Base-by-base conservation (phyloP, 192 early-diverging fungal species). In the Linderina pennispora region DNA sequence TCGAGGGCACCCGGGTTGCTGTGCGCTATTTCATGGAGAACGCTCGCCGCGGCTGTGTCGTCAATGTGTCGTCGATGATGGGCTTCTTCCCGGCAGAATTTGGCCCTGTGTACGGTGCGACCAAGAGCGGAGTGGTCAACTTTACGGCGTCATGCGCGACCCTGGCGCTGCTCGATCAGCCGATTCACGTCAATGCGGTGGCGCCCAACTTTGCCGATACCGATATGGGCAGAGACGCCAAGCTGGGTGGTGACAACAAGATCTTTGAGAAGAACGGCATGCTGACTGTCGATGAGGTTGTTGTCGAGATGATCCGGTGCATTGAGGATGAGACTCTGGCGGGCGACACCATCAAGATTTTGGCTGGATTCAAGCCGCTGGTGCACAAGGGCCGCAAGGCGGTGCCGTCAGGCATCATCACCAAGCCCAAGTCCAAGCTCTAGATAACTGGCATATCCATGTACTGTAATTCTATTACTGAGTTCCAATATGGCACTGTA, bases 51-150 rank as follows among this genome's bases (percentile, higher is more conserved):
- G 87, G 83, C 7, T 80, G 86, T 7, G 79, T 88, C 17, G 63
- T 92, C 32, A 92, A 88, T 49, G 84, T 82, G 3, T 81, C 89
- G 1, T 87, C 84, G 6, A 73, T 86, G 42, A 85, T 86, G 28
- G 89, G 84, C 1, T 65, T 84, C 17, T 68, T 68, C 41, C 76
- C 78, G 1, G 39, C 65, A n/a, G 51, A 70, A 15, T 58, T 59
- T 23, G 77, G 80, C 33, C 85, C 85, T 2, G 78, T 85, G 7
- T 91, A 91, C 58, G 77, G 78, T 6, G 85, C 85, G 0, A 81
- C 84, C 19, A 91, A 91, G 69, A 80, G 73, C 37, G 89, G 80
- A 13, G 79, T 90, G 10, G 77, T 78, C 13, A 76, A 77, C 23
- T 82, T 88, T 39, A 80, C 80, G 0, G 59, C 68, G 2, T 37